Percentiles rank a stretch among this genome's conserved stretches.
phyloP scores from a whole-genome alignment of 73 alveolate species.

The Tetrahymena malaccensis region DNA sequence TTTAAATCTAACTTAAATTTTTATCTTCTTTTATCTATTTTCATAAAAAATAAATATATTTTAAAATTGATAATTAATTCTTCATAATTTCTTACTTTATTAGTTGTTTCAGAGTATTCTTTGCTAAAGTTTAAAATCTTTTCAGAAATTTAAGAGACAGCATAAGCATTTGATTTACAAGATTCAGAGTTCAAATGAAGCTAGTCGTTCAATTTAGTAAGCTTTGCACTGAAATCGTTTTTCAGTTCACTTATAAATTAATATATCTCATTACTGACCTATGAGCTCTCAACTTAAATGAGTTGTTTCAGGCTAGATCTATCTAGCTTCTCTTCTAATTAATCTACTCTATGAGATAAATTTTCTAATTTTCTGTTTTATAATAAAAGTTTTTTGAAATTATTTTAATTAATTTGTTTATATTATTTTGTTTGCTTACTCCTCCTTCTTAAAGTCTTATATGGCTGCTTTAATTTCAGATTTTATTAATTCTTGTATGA shows the following conservation, averaged over 20 bases:
- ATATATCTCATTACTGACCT: background rate
- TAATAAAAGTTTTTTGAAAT: background rate
- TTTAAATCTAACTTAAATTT: background rate
- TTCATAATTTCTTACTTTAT: background rate
- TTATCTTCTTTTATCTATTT: background rate
- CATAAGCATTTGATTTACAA: background rate
- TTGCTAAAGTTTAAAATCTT: background rate
- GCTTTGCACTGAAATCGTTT: background rate
- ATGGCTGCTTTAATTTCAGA: background rate
- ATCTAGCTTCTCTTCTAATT: background rate
- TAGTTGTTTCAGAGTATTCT: background rate
- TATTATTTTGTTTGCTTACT: background rate
- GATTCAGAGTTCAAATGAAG: background rate
- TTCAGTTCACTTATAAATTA: background rate
- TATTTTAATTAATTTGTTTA: too few species aligned
- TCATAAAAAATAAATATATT: background rate
- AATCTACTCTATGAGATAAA: background rate
- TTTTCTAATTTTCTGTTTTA: background rate
- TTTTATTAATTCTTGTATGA: background rate
- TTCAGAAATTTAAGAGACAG: background rate
- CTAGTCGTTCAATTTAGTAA: background rate
- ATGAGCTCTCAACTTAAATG: background rate
- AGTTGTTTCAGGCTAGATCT: background rate
- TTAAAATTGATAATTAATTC: background rate
- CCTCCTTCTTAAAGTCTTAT: background rate